Evolutionary conservation across 352 stramenopile species (phyloP).

Genomic region (Globisporangium barbulae): DNA sequence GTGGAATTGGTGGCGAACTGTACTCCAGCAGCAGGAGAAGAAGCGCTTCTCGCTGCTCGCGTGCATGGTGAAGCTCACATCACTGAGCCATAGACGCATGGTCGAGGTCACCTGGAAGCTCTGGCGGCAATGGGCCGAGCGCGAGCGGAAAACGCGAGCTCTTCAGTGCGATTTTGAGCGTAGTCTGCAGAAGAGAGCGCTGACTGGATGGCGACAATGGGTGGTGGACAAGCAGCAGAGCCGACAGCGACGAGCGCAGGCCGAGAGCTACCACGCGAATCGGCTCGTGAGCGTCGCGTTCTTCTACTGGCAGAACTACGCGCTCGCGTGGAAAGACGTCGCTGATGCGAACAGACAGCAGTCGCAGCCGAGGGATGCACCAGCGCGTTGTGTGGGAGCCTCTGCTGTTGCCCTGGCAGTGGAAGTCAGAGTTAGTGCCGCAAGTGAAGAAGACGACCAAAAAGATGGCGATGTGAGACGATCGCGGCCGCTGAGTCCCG

Average conservation of each 20-base stretch:
- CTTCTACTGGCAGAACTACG: conserved; percentile 77
- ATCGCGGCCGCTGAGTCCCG: conserved; percentile 43
- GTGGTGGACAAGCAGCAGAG: conserved; percentile 8
- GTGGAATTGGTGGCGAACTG: conserved; percentile 19
- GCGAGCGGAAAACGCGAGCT: conserved; percentile 10
- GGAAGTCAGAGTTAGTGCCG: background rate
- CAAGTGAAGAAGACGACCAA: conserved; percentile 18
- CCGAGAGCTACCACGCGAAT: conserved; percentile 23
- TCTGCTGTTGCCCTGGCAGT: background rate
- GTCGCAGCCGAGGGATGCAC: background rate
- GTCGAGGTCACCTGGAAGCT: conserved; percentile 20
- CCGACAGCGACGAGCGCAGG: conserved; percentile 17
- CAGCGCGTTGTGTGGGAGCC: background rate
- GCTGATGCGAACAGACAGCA: conserved; percentile 15
- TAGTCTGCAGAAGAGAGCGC: conserved; percentile 1
- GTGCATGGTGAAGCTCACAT: conserved; percentile 49
- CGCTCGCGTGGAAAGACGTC: conserved; percentile 67
- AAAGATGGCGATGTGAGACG: conserved; percentile 3
- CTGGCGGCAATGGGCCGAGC: conserved; percentile 19
- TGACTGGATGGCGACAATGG: conserved; percentile 17
- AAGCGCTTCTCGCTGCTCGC: conserved; percentile 43
- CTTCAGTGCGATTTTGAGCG: conserved; percentile 9
- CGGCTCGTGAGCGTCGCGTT: conserved; percentile 38
- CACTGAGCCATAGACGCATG: conserved; percentile 14
- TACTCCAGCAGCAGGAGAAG: conserved; percentile 26